Evolutionary conservation across 2,329 filamentous ascomycete species (phyloP).

Genomic region (Trichoderma semiorbis): DNA sequence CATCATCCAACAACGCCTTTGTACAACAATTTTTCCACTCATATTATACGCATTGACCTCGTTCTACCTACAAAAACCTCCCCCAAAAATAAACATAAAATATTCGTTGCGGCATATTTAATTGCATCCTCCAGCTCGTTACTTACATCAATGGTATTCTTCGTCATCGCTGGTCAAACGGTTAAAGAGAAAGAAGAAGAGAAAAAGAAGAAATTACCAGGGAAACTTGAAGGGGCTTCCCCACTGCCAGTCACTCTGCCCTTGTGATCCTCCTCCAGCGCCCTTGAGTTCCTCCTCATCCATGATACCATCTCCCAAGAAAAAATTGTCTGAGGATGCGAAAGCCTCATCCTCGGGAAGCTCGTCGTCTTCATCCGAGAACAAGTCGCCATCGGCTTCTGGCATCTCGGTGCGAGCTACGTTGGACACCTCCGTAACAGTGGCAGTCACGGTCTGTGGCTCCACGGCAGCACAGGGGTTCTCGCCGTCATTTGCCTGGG

Average conservation of each 20-base stretch:
- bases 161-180: constrained; percentile 10
- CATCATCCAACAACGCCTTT: background rate
- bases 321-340: background rate
- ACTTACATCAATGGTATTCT: constrained; percentile 17
- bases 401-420: constrained; percentile 25
- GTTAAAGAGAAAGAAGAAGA: background rate
- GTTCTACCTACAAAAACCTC: background rate
- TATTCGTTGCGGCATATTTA: constrained; percentile 7
- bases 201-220: background rate
- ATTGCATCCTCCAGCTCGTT: constrained; percentile 7
- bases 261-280: constrained; percentile 4
- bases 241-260: background rate
- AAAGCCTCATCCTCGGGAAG: background rate
- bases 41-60: constrained; percentile 11
- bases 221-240: background rate
- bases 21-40: background rate
- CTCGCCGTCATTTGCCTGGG: constrained; percentile 3
- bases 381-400: constrained; percentile 17
- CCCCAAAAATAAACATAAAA: background rate
- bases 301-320: background rate
- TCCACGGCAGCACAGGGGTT: constrained; percentile 15
- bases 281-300: background rate
- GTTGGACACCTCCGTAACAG: constrained; percentile 33
- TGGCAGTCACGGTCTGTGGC: constrained; percentile 16
- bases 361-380: constrained; percentile 16